Evolutionary conservation across 176 grass and related monocot genomes (phyloP).

Genomic region (Oryza glumipatula): DNA sequence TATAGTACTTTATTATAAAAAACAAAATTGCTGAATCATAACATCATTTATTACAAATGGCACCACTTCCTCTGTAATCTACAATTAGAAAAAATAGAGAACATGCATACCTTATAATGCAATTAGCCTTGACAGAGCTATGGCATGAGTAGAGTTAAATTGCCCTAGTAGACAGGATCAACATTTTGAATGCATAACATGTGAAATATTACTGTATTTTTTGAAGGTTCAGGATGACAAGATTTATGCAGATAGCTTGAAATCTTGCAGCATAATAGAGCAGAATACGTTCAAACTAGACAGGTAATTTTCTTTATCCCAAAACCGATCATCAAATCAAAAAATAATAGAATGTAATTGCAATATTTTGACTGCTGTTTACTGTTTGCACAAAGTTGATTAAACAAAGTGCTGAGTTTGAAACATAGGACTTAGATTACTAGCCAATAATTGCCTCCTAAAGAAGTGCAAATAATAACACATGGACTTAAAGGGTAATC

Average conservation of each 20-base stretch:
- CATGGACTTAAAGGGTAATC: not conserved
- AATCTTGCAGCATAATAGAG: not conserved
- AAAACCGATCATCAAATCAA: not conserved
- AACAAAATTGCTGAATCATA: not conserved
- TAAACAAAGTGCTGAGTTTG: not conserved
- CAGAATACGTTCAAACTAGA: not conserved
- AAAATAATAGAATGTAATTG: not conserved
- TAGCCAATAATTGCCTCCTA: not conserved
- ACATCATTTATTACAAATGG: not conserved
- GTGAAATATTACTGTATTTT: not conserved
- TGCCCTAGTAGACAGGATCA: not conserved
- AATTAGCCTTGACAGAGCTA: not conserved
- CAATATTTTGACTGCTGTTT: not conserved
- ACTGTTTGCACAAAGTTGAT: not conserved
- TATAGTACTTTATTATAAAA: not conserved
- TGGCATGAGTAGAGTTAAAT: not conserved
- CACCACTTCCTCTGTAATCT: not conserved
- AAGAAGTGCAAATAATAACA: not conserved
- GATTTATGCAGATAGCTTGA: not conserved
- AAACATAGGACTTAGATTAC: not conserved
- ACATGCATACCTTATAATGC: not conserved
- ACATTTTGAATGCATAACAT: not conserved
- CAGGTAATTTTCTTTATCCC: not conserved
- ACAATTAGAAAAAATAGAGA: not conserved
- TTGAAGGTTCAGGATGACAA: not conserved